A percentile compares a stretch with the other conserved stretches of the same genome.
Evolutionary conservation across 108 stramenopile genomes (phyloP).

Genomic region (Cylindrotheca closterium): DNA sequence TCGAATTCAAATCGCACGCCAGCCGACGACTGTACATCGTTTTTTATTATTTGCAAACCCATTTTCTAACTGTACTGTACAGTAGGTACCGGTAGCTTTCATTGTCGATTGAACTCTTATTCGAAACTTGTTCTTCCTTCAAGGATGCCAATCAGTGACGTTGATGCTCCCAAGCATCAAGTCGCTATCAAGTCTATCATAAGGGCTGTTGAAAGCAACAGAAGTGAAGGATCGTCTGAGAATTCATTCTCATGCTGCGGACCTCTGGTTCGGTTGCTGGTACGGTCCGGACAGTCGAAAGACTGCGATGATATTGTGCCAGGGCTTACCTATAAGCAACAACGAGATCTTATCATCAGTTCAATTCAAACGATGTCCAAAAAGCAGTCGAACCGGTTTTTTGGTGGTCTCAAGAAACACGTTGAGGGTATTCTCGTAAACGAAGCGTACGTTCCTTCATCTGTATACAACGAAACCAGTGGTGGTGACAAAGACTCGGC

Average conservation of each 20-base stretch:
- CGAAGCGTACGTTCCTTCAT: constrained; percentile 39
- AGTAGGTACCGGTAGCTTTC: no score
- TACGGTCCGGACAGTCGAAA: constrained; percentile 10
- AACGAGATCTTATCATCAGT: constrained; percentile 19
- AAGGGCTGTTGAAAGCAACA: constrained; percentile 6
- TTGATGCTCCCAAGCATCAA: background rate
- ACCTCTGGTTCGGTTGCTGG: constrained; percentile 7
- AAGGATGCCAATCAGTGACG: background rate
- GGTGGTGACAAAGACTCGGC: constrained; percentile 5
- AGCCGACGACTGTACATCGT: no score
- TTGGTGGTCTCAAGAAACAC: constrained; percentile 29
- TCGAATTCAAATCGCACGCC: no score
- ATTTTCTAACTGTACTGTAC: no score
- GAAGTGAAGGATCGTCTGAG: no score
- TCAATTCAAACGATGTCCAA: constrained; percentile 26
- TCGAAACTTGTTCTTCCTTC: no score
- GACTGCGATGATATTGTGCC: no score
- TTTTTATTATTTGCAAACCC: no score
- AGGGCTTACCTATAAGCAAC: constrained; percentile 26
- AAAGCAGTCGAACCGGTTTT: constrained; percentile 40
- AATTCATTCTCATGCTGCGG: background rate
- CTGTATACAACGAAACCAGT: constrained; percentile 17
- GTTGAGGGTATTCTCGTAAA: constrained; percentile 25
- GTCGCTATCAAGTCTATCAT: constrained; percentile 22
- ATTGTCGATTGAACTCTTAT: no score